Evolutionary conservation across 2,329 filamentous ascomycete genomes (phyloP).

Genomic region (Talaromyces piceae): DNA sequence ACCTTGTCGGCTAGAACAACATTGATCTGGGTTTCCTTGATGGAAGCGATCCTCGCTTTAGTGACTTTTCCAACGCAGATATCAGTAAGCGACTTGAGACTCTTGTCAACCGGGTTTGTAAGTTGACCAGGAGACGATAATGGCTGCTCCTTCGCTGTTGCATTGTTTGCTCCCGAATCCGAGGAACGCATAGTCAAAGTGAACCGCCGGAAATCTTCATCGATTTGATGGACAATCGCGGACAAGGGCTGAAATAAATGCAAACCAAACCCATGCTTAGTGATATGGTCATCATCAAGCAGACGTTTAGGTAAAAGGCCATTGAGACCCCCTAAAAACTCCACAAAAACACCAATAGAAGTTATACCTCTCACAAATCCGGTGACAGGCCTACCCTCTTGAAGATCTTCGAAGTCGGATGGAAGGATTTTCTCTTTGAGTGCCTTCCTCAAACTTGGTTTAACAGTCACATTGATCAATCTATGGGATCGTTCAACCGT

Average conservation of each 20-base stretch:
- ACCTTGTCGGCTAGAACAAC: conserved; percentile 80
- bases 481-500: conserved; percentile 73
- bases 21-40: conserved; percentile 89
- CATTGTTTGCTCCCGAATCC: conserved; percentile 36
- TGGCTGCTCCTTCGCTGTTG: conserved; percentile 21
- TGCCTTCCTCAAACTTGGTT: conserved; percentile 72
- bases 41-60: conserved; percentile 70
- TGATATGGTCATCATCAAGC: conserved; percentile 61
- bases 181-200: conserved; percentile 51
- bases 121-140: conserved; percentile 15
- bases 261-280: conserved; percentile 69
- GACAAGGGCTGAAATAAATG: conserved; percentile 67
- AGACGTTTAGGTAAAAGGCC: conserved; percentile 75
- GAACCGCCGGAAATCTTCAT: conserved; percentile 63
- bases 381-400: conserved; percentile 59
- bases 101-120: conserved; percentile 57
- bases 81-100: conserved; percentile 60
- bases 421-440: conserved; percentile 65
- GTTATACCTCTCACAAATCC: conserved; percentile 86
- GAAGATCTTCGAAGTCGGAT: conserved; percentile 62
- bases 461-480: conserved; percentile 70
- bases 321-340: conserved; percentile 70
- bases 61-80: conserved; percentile 64
- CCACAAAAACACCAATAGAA: conserved; percentile 73
- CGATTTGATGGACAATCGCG: conserved; percentile 64